A percentile compares a stretch with the other conserved stretches of the same genome.
Conservation (phyloP, 257 asterid species). For the Pogostemon cablin region DNA sequence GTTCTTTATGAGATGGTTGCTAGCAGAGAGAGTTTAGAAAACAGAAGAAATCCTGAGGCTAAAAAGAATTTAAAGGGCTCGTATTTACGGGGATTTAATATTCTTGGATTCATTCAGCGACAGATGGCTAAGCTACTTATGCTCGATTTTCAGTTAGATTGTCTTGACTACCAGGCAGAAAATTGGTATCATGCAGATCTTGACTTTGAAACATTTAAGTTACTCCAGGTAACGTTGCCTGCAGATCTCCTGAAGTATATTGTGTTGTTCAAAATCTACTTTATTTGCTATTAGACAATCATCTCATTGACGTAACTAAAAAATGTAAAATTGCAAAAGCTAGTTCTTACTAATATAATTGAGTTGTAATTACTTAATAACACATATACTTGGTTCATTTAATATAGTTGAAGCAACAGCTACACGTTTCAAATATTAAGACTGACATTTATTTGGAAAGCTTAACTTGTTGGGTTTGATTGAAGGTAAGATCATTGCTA, state of each 20-base stretch:
- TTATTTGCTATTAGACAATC: background rate
- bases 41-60: constrained; percentile 57
- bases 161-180: constrained; percentile 83
- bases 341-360: no score
- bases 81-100: constrained; percentile 64
- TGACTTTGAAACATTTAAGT: constrained; percentile 86
- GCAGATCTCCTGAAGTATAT: background rate
- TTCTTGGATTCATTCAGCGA: constrained; percentile 87
- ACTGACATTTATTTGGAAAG: no score
- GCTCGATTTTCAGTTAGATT: constrained; percentile 92
- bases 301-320: background rate
- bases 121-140: constrained; percentile 82
- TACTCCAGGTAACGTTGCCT: constrained; percentile 72
- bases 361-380: no score
- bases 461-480: no score
- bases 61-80: constrained; percentile 59
- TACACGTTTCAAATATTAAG: no score
- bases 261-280: constrained; percentile 10
- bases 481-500: no score
- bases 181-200: constrained; percentile 99
- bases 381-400: no score
- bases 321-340: background rate
- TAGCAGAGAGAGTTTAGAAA: constrained; percentile 85
- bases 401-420: no score
- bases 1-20: constrained; percentile 99